These are phyloP conservation scores for Cucurbita pepo DNA, from an alignment of 306 rosid genomes.

Conservation along the genomic window DNA sequence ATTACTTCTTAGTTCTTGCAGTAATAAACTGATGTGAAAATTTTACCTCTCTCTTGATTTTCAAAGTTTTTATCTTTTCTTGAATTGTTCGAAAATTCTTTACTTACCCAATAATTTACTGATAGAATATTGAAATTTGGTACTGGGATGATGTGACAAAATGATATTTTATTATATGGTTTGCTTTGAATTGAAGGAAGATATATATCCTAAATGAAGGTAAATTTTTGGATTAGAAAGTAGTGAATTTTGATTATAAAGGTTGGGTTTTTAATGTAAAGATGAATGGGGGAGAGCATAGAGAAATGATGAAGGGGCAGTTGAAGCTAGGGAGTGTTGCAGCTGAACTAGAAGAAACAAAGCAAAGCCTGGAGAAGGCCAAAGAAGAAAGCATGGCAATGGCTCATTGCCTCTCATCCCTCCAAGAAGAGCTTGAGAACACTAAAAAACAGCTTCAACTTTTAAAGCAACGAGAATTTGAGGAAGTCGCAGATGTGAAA, in stretches of 20 bases:
- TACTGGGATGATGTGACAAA: neutral
- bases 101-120: neutral
- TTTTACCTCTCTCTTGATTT: neutral
- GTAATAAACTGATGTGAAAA: neutral
- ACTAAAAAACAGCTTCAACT: constrained; percentile 35
- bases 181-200: too few species aligned
- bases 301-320: constrained; percentile 12
- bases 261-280: neutral
- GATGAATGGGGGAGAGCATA: constrained; percentile 30
- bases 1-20: neutral
- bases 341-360: constrained; percentile 71
- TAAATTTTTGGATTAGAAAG: neutral
- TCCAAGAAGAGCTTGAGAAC: constrained; percentile 60
- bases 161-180: neutral
- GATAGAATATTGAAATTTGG: neutral
- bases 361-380: constrained; percentile 50
- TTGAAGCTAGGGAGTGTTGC: constrained; percentile 38
- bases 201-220: too few species aligned
- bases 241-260: neutral
- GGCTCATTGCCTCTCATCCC: constrained; percentile 66
- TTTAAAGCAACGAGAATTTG: constrained; percentile 21
- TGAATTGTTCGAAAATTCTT: neutral
- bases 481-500: constrained; percentile 1
- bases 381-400: constrained; percentile 66
- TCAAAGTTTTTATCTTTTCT: neutral